Conservation (phyloP, 1,139 yeast genomes). For the Petasospora fabianii region DNA sequence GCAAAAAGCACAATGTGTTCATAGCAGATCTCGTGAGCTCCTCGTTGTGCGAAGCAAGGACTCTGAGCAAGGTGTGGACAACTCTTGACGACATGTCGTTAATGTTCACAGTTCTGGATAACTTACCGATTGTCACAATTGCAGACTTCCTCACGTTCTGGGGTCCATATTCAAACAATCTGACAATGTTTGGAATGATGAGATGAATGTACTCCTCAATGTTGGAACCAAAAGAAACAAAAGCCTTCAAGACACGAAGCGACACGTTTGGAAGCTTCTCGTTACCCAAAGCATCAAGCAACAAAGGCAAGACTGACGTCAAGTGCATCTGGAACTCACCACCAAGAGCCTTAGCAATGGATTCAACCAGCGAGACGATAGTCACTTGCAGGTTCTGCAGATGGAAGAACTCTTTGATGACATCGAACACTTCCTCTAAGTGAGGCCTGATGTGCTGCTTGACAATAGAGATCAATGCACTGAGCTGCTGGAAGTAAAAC, state of each 20-base stretch:
- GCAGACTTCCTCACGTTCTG: conserved; percentile 62
- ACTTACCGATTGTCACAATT: conserved; percentile 77
- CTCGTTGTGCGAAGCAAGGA: conserved; percentile 54
- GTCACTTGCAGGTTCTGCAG: conserved; percentile 70
- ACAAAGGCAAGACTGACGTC: conserved; percentile 71
- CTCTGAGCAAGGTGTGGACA: conserved; percentile 79
- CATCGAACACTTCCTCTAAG: conserved; percentile 70
- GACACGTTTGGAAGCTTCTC: conserved; percentile 72
- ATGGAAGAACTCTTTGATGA: conserved; percentile 72
- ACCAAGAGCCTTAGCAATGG: conserved; percentile 80
- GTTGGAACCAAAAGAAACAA: conserved; percentile 86
- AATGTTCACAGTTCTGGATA: conserved; percentile 69
- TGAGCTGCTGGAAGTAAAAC: conserved; percentile 85
- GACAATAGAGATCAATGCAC: conserved; percentile 75
- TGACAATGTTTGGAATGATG: conserved; percentile 78
- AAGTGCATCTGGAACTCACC: conserved; percentile 88
- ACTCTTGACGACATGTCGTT: conserved; percentile 90
- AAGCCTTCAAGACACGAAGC: conserved; percentile 72
- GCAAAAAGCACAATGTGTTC: conserved; percentile 75
- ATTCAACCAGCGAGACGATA: conserved; percentile 76
- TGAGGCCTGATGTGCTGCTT: conserved; percentile 88
- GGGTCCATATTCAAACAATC: conserved; percentile 70
- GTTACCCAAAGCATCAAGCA: conserved; percentile 73
- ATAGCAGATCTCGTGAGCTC: conserved; percentile 63
- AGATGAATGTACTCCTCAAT: conserved; percentile 87